These are phyloP conservation scores for Rosa lucieae DNA, from an alignment of 306 rosid genomes.

Conservation along the genomic window DNA sequence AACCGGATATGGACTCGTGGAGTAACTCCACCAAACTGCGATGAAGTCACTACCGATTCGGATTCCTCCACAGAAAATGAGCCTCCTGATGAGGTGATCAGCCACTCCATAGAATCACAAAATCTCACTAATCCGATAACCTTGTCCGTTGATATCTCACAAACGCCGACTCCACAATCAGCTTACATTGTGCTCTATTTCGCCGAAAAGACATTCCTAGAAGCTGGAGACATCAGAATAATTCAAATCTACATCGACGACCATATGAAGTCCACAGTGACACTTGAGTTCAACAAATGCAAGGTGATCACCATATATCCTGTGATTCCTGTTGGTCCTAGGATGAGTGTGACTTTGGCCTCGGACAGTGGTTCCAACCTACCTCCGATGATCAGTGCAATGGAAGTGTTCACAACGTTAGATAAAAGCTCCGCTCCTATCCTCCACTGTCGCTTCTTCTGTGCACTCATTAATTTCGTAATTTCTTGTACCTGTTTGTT, in stretches of 20 bases:
- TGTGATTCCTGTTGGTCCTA: background rate
- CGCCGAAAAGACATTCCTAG: background rate
- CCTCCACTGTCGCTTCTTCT: background rate
- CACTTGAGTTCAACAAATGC: background rate
- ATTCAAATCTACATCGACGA: slow-evolving; percentile 15
- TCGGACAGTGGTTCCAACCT: background rate
- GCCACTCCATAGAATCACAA: slow-evolving; percentile 4
- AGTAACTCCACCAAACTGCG: slow-evolving; percentile 8
- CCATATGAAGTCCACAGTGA: background rate
- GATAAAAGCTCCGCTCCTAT: background rate
- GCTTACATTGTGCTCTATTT: slow-evolving; percentile 17
- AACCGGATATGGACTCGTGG: slow-evolving; percentile 11
- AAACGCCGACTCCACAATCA: background rate
- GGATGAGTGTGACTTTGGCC: slow-evolving; percentile 7
- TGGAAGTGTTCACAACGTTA: slow-evolving; percentile 11
- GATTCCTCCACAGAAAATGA: background rate
- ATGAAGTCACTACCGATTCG: background rate
- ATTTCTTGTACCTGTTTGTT: slow-evolving; percentile 12
- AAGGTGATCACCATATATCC: background rate
- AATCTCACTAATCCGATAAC: background rate
- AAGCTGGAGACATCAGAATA: background rate
- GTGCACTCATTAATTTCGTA: background rate
- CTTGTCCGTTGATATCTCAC: background rate
- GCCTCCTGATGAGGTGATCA: background rate
- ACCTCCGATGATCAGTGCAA: slow-evolving; percentile 11